Conservation (phyloP, 2,329 filamentous ascomycete species). For the Blumeria graminis region DNA sequence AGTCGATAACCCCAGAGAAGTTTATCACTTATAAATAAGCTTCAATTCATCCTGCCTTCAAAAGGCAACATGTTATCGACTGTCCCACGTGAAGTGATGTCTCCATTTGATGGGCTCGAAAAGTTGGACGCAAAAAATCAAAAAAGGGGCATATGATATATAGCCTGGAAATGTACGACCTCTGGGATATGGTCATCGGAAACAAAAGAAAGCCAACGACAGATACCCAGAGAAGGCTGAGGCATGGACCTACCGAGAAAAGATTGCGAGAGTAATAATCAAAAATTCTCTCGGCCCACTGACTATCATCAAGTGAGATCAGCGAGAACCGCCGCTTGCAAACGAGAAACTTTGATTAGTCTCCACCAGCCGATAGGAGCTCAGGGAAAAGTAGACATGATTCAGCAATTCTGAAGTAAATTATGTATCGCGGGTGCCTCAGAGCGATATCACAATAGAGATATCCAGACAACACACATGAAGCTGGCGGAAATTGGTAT, state of each 20-base stretch:
- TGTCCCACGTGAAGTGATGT: too few relatives aligned
- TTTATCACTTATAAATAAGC: too few relatives aligned
- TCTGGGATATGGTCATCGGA: neutral
- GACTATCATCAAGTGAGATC: neutral
- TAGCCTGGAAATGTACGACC: neutral
- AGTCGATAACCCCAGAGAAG: too few relatives aligned
- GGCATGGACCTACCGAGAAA: neutral
- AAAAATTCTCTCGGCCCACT: neutral
- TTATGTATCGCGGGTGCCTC: neutral
- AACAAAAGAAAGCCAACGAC: neutral
- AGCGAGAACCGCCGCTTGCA: neutral
- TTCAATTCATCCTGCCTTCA: too few relatives aligned
- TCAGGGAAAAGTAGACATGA: neutral
- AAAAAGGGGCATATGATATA: neutral
- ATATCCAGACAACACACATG: neutral
- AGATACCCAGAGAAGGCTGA: neutral
- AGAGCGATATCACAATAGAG: neutral
- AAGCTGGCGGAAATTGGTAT: neutral
- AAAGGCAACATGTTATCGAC: too few relatives aligned
- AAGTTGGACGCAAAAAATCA: neutral
- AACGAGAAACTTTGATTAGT: neutral
- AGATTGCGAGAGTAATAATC: neutral
- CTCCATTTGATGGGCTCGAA: neutral
- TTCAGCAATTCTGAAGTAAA: neutral
- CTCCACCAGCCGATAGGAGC: neutral